phyloP scores from a whole-genome alignment of 148 eudicot species.

The Camellia japonica region DNA sequence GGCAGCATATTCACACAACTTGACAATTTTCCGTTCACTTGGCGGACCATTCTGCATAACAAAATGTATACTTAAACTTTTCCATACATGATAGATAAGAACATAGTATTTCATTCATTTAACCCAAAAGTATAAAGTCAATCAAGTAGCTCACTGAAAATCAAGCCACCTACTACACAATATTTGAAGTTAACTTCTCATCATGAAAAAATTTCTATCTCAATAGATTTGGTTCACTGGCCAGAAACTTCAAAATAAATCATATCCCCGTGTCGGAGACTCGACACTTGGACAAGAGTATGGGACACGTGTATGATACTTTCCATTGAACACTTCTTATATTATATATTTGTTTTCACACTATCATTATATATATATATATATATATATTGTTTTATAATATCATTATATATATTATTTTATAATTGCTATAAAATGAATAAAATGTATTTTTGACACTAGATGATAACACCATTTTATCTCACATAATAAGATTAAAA shows the following conservation, averaged over 20 bases:
- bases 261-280: too few species aligned
- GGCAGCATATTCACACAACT: constrained; percentile 94
- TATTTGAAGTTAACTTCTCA: neutral
- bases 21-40: constrained; percentile 72
- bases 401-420: too few species aligned
- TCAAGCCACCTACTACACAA: neutral
- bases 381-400: too few species aligned
- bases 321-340: too few species aligned
- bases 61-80: neutral
- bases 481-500: too few species aligned
- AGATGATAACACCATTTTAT: too few species aligned
- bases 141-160: neutral
- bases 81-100: constrained; percentile 4
- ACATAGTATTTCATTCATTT: constrained; percentile 30
- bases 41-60: constrained; percentile 58
- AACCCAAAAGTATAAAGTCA: neutral
- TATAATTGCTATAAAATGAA: too few species aligned
- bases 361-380: too few species aligned
- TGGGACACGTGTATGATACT: too few species aligned
- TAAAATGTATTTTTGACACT: too few species aligned
- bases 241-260: neutral
- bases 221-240: neutral
- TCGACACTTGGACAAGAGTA: too few species aligned
- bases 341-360: too few species aligned
- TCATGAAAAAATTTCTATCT: neutral